Percentiles rank a stretch among this genome's conserved stretches.
Evolutionary conservation across 1,284 basidiomycete genomes (phyloP).

Genomic region (Pseudozyma sp.): DNA sequence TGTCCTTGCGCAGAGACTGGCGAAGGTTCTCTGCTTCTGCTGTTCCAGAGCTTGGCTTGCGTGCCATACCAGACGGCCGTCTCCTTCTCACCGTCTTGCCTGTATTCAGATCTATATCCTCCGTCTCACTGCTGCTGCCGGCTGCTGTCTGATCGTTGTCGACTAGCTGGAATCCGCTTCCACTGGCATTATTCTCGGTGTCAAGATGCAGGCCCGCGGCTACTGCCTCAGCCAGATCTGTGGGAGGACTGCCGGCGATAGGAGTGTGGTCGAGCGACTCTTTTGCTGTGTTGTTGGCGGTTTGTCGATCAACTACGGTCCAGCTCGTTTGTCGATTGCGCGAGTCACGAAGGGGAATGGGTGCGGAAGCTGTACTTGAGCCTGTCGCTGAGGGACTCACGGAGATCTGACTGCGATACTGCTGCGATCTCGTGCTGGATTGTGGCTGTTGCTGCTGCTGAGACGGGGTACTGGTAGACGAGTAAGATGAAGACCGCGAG

Average conservation of each 20-base stretch:
- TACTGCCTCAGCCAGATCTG: conserved; percentile 38
- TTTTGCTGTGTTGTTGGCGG: neutral
- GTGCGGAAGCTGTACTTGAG: conserved; percentile 4
- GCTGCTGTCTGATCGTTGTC: conserved; percentile 20
- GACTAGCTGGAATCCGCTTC: conserved; percentile 41
- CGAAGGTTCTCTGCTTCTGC: conserved; percentile 37
- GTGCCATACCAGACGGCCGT: conserved; percentile 13
- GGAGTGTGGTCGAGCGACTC: conserved; percentile 38
- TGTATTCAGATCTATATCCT: conserved; percentile 40
- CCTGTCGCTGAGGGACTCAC: neutral
- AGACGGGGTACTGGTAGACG: conserved; percentile 10
- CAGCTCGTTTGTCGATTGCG: conserved; percentile 39
- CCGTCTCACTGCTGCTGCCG: conserved; percentile 31
- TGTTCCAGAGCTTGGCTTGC: conserved; percentile 32
- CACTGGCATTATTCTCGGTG: conserved; percentile 4
- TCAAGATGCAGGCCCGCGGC: conserved; percentile 29
- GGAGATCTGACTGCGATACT: conserved; percentile 7
- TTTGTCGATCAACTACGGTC: conserved; percentile 49
- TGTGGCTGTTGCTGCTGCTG: conserved; percentile 19
- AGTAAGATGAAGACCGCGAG: conserved; percentile 39
- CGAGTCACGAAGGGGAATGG: conserved; percentile 8
- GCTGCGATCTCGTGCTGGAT: conserved; percentile 7
- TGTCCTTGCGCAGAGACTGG: conserved; percentile 28
- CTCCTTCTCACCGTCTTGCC: conserved; percentile 33
- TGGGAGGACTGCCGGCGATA: conserved; percentile 48